phyloP scores from a whole-genome alignment of 129 eudicot species.

The Flaveria bidentis region DNA sequence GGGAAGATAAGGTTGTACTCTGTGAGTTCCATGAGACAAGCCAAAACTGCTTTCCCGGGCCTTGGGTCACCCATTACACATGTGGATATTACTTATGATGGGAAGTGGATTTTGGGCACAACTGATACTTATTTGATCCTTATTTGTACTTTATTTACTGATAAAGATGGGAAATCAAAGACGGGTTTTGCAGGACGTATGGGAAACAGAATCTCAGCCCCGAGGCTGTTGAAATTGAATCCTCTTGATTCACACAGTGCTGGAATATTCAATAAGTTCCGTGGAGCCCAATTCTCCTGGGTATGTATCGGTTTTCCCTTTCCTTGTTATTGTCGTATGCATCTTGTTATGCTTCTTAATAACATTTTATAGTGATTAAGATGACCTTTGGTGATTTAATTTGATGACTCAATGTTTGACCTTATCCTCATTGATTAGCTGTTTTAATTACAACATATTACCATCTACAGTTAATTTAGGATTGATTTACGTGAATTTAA shows the following conservation, averaged over 20 bases:
- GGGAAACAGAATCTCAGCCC: conserved; percentile 87
- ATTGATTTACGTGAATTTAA: conserved; percentile 2
- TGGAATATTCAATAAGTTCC: conserved; percentile 78
- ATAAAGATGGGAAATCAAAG: conserved; percentile 90
- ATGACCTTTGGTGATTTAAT: too few species aligned
- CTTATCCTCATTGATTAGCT: background rate
- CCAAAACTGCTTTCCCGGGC: conserved; percentile 97
- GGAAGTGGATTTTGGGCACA: conserved; percentile 95
- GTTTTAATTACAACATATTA: background rate
- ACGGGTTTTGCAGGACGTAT: conserved; percentile 92
- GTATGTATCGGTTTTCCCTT: conserved; percentile 45
- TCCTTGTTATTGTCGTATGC: conserved; percentile 11
- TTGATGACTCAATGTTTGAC: background rate
- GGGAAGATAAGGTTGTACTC: conserved; percentile 95
- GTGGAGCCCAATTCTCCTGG: conserved; percentile 96
- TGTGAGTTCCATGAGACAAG: conserved; percentile 78
- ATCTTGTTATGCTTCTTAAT: background rate
- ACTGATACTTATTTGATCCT: conserved; percentile 92
- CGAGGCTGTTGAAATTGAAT: conserved; percentile 82
- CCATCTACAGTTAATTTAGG: background rate
- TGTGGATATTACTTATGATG: conserved; percentile 97
- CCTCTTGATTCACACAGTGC: conserved; percentile 94
- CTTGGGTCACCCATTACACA: conserved; percentile 94
- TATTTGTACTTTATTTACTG: conserved; percentile 79
- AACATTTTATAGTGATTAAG: conserved; percentile 11